Evolutionary conservation across 1,139 yeast species (phyloP).

Genomic region (Candida sanyaensis): DNA sequence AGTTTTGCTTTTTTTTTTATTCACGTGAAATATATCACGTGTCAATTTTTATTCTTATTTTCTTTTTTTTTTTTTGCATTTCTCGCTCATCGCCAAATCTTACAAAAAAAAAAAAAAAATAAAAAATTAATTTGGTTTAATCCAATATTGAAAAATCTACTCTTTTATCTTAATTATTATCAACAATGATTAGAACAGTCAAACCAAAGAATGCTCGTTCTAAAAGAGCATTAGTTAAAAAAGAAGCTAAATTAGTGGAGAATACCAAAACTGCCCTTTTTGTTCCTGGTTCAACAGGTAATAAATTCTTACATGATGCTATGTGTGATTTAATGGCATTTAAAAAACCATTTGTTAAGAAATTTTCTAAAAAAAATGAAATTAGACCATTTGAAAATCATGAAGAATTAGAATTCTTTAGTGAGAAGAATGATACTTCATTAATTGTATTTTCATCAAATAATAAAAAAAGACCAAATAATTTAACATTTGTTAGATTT

Average conservation of each 20-base stretch:
- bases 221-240: slow-evolving; percentile 88
- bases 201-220: slow-evolving; percentile 94
- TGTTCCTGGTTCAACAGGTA: slow-evolving; percentile 85
- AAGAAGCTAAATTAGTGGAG: slow-evolving; percentile 86
- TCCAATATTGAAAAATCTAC: not conserved
- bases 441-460: slow-evolving; percentile 78
- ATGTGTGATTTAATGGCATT: slow-evolving; percentile 88
- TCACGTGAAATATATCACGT: too few relatives aligned
- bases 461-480: slow-evolving; percentile 93
- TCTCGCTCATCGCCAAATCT: not conserved
- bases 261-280: slow-evolving; percentile 89
- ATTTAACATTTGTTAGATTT: slow-evolving; percentile 83
- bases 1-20: too few relatives aligned
- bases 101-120: slow-evolving; percentile 3
- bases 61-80: slow-evolving; percentile 2
- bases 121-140: not conserved
- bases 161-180: not conserved
- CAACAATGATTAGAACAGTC: slow-evolving; percentile 62
- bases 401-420: slow-evolving; percentile 81
- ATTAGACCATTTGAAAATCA: slow-evolving; percentile 93
- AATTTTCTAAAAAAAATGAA: slow-evolving; percentile 86
- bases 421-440: slow-evolving; percentile 93
- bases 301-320: slow-evolving; percentile 80
- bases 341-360: slow-evolving; percentile 88
- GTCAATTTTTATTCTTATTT: slow-evolving; percentile 24